Conservation (phyloP, 2,329 filamentous ascomycete genomes). For the Alternaria panax region DNA sequence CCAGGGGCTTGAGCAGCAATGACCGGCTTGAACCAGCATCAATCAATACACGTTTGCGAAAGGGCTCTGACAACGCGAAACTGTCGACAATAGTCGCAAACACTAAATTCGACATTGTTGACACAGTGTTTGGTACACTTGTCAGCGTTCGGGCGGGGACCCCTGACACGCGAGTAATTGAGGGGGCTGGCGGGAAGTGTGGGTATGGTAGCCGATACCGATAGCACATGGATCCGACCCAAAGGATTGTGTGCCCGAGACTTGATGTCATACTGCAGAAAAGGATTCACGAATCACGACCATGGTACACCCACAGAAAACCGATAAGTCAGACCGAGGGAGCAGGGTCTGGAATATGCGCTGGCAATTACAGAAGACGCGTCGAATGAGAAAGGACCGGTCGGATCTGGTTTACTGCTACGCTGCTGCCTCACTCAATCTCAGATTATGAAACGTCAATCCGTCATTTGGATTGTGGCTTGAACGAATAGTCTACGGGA, state of each 20-base stretch:
- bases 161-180: slow-evolving; percentile 26
- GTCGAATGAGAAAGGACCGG: slow-evolving; percentile 20
- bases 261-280: slow-evolving; percentile 34
- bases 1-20: neutral
- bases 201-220: slow-evolving; percentile 24
- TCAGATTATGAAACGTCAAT: slow-evolving; percentile 22
- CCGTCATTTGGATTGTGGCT: slow-evolving; percentile 8
- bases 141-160: slow-evolving; percentile 16
- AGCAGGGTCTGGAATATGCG: slow-evolving; percentile 22
- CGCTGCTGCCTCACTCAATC: slow-evolving; percentile 16
- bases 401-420: slow-evolving; percentile 5
- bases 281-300: slow-evolving; percentile 26
- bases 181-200: slow-evolving; percentile 29
- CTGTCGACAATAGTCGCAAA: neutral
- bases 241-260: slow-evolving; percentile 11
- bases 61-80: neutral
- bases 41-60: neutral
- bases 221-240: slow-evolving; percentile 14
- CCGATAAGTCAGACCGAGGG: slow-evolving; percentile 10
- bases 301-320: slow-evolving; percentile 13
- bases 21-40: neutral
- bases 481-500: slow-evolving; percentile 1
- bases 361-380: slow-evolving; percentile 19
- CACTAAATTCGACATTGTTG: neutral
- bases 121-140: slow-evolving; percentile 2